Evolutionary conservation across 208 protist species (phyloP).

Genomic region (Crithidia brevicula): DNA sequence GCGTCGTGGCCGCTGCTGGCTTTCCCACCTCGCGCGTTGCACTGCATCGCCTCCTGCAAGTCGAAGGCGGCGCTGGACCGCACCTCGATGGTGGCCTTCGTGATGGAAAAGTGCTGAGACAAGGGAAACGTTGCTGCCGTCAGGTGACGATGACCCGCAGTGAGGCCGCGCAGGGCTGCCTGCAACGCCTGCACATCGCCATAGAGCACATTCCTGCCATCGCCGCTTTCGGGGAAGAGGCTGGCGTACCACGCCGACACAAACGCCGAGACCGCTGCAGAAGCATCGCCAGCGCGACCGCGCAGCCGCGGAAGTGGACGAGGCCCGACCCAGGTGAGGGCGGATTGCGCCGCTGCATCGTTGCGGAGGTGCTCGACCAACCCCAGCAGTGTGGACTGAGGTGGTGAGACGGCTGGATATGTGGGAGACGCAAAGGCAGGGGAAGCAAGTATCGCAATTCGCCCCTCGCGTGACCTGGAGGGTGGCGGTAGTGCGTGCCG

Average conservation of each 20-base stretch:
- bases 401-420: background rate
- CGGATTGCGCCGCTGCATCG: background rate
- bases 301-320: too few relatives aligned
- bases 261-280: background rate
- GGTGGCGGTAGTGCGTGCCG: too few relatives aligned
- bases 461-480: too few relatives aligned
- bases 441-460: background rate
- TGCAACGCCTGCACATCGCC: background rate
- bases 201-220: background rate
- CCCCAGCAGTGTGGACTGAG: background rate
- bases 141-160: background rate
- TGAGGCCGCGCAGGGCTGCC: background rate
- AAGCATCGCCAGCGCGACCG: too few relatives aligned
- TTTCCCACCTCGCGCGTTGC: background rate
- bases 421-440: background rate
- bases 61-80: conserved; percentile 9
- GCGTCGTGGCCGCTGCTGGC: background rate
- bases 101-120: conserved; percentile 6
- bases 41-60: conserved; percentile 10
- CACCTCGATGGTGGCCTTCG: conserved; percentile 5
- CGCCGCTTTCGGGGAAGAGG: background rate
- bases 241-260: conserved; percentile 11
- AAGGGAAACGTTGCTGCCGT: conserved; percentile 16
- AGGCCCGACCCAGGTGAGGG: background rate
- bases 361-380: conserved; percentile 10